Evolutionary conservation across 768 basidiomycete genomes (phyloP), one percentile per base, ranked within the genome.

Genomic region (Mycena rebaudengoi): DNA sequence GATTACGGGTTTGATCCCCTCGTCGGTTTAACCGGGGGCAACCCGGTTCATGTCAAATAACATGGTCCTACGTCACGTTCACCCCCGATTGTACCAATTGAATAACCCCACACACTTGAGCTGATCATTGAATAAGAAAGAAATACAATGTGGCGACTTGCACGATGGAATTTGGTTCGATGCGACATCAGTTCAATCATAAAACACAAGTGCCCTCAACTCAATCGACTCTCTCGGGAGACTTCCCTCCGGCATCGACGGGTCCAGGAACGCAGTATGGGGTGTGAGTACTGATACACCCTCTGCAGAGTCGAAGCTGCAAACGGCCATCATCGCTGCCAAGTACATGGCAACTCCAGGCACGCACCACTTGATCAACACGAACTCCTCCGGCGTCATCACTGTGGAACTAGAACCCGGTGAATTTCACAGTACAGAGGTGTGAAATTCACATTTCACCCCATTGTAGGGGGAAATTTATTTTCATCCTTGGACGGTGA

Each of bases 131-230:
- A n/a, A n/a, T n/a, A n/a, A 43, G 18, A 37, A 37, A 10, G 11
- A 37, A 37, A 18, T 37, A 37, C 35, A 18, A 37, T 37, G 35
- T 37, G 35, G 35, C 11, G 35, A 37, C 35, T 18, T 37, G 18
- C 35, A 37, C 35, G 18, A 10, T 37, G n/a, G n/a, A n/a, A n/a
- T n/a, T n/a, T n/a, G n/a, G n/a, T n/a, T n/a, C n/a, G 18, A 37
- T 37, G 35, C 10, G 11, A 11, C 35, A 10, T 43, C 20, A 43
- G 11, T 18, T 21, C 20, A 43, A 48, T 87, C 83, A 65, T 88
- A 87, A 68, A 88, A 90, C 13, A 88, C 86, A 25, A 90, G 78
- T 5, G 87, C 83, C 23, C 87, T 73, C n/a, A 90, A 66, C 72
- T 90, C 88, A 46, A 89, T 88, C 0, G 86, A 88, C 70, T 88